These are phyloP conservation scores for Polytrichum commune DNA, from an alignment of 225 moss, liverwort and hornwort species.

Conservation along the genomic window DNA sequence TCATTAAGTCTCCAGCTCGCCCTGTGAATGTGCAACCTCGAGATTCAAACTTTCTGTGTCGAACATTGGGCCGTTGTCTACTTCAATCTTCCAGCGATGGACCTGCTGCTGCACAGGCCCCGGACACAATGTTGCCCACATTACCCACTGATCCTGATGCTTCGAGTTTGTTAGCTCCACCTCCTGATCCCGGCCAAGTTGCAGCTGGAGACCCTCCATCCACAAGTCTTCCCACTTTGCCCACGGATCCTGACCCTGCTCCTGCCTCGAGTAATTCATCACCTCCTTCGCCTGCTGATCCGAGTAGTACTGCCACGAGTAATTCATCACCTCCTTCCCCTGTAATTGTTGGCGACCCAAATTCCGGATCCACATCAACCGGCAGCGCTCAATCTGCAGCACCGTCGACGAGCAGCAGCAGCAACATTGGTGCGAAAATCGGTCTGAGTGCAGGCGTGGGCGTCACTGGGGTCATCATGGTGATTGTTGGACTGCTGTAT, in stretches of 20 bases:
- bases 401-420: not conserved
- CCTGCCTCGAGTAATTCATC: constrained; percentile 6
- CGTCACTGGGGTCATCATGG: constrained; percentile 21
- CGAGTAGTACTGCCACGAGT: constrained; percentile 28
- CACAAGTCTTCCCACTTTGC: not conserved
- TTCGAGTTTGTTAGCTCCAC: no score
- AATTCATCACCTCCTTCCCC: constrained; percentile 14
- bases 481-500: constrained; percentile 30
- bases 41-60: constrained; percentile 12
- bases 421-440: constrained; percentile 16
- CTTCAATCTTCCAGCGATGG: not conserved
- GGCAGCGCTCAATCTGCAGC: not conserved
- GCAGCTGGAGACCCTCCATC: constrained; percentile 3
- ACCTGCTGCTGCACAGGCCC: no score
- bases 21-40: no score
- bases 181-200: no score
- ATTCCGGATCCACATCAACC: not conserved
- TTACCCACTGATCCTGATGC: no score
- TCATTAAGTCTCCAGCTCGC: no score
- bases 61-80: constrained; percentile 17
- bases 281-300: not conserved
- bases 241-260: not conserved
- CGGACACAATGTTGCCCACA: no score
- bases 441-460: constrained; percentile 37
- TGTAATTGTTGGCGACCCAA: not conserved